Percentiles rank a stretch among this genome's conserved stretches.
phyloP scores from a whole-genome alignment of 1,284 basidiomycete species.

The Cryptococcus hybrid region DNA sequence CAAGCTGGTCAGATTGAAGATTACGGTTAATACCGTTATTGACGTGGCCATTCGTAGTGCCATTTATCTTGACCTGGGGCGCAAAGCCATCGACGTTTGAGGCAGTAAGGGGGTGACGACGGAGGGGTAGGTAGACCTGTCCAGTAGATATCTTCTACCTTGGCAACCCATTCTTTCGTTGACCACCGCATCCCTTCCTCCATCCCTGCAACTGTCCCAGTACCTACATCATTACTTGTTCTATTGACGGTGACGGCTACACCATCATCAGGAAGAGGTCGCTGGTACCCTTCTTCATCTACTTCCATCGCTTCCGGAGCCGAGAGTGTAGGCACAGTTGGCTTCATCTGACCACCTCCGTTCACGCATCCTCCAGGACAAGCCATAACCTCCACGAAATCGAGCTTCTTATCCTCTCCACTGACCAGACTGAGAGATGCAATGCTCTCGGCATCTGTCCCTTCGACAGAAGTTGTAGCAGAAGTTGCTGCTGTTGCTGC shows the following conservation, averaged over 20 bases:
- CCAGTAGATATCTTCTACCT: constrained; percentile 79
- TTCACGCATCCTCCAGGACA: constrained; percentile 98
- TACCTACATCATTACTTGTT: not conserved
- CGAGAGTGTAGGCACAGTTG: constrained; percentile 8
- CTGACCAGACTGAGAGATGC: constrained; percentile 15
- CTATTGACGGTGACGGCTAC: constrained; percentile 17
- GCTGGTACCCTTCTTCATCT: constrained; percentile 65
- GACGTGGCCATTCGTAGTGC: not conserved
- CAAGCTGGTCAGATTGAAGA: constrained; percentile 52
- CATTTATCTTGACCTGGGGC: not conserved
- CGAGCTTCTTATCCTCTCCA: constrained; percentile 64
- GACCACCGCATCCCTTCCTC: constrained; percentile 52
- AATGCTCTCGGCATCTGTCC: constrained; percentile 22
- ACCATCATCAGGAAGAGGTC: constrained; percentile 56
- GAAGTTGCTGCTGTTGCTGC: constrained; percentile 38
- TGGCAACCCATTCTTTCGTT: constrained; percentile 68
- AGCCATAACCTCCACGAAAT: constrained; percentile 99
- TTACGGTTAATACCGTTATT: constrained; percentile 3
- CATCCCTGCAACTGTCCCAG: constrained; percentile 24
- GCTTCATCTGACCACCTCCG: constrained; percentile 90
- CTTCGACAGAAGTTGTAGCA: constrained; percentile 25
- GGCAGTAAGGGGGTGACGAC: constrained; percentile 47
- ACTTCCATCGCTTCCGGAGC: constrained; percentile 17
- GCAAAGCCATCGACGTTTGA: constrained; percentile 6
- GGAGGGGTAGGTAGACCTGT: constrained; percentile 56